Evolutionary conservation across 1,139 yeast genomes (phyloP).

Genomic region (Yamadazyma dushanensis): DNA sequence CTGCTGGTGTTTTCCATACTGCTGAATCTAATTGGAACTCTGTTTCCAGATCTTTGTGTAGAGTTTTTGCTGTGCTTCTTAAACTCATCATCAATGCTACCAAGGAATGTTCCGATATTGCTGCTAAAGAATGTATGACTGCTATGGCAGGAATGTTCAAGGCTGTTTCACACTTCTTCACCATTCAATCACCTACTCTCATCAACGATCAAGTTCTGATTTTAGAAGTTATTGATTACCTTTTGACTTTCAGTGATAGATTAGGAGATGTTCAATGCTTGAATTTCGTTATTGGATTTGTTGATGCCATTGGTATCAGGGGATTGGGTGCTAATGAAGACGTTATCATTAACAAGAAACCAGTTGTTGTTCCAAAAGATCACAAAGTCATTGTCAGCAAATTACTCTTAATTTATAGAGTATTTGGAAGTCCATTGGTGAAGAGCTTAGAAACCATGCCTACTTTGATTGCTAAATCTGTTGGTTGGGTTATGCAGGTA

Average conservation of each 20-base stretch:
- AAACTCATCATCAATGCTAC: conserved; percentile 38
- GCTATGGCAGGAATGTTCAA: conserved; percentile 34
- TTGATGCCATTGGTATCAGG: conserved; percentile 53
- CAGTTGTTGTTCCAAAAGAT: conserved; percentile 39
- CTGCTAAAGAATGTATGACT: conserved; percentile 32
- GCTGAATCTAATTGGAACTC: conserved; percentile 62
- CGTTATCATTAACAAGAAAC: conserved; percentile 26
- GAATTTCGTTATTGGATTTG: conserved; percentile 39
- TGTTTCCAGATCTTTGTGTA: conserved; percentile 62
- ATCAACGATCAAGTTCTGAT: conserved; percentile 61
- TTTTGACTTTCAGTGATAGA: conserved; percentile 42
- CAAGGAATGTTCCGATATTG: conserved; percentile 17
- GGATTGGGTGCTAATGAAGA: conserved; percentile 52
- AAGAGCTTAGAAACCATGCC: conserved; percentile 37
- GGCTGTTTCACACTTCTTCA: conserved; percentile 48
- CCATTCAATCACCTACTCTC: conserved; percentile 45
- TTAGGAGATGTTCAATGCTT: conserved; percentile 42
- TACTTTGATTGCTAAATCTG: conserved; percentile 48
- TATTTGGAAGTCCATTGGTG: conserved; percentile 51
- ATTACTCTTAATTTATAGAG: conserved; percentile 57
- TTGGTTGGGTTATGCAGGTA: conserved; percentile 66
- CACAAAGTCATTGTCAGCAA: conserved; percentile 58
- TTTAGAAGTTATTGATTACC: conserved; percentile 57
- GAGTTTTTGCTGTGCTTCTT: conserved; percentile 54
- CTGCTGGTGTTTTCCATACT: conserved; percentile 47